These are phyloP conservation scores for Fusarium continuum DNA, from an alignment of 2,329 filamentous ascomycete species.

Conservation along the genomic window DNA sequence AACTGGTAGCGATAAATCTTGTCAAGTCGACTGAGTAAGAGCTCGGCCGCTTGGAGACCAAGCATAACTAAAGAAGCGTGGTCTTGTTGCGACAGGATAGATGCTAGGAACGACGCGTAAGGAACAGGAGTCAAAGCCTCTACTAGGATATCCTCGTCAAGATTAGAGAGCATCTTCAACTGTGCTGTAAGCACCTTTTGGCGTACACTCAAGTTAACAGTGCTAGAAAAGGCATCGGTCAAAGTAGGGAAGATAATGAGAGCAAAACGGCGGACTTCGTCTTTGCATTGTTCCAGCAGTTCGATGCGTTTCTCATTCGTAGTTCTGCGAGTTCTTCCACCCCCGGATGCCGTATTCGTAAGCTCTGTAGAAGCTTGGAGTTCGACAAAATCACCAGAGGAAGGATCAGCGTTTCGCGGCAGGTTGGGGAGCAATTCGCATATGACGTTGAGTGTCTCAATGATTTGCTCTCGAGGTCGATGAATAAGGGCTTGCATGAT, in stretches of 20 bases:
- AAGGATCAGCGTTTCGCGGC: slow-evolving; percentile 62
- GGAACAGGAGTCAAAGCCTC: slow-evolving; percentile 88
- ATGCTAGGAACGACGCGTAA: slow-evolving; percentile 94
- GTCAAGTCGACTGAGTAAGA: slow-evolving; percentile 84
- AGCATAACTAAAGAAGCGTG: slow-evolving; percentile 87
- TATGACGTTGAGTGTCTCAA: slow-evolving; percentile 96
- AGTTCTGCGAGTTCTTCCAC: slow-evolving; percentile 51
- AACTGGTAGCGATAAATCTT: slow-evolving; percentile 95
- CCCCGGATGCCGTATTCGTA: slow-evolving; percentile 50
- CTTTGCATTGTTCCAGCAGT: slow-evolving; percentile 81
- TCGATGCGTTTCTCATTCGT: slow-evolving; percentile 84
- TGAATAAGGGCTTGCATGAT: slow-evolving; percentile 99
- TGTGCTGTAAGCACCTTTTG: slow-evolving; percentile 97
- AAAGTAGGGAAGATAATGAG: slow-evolving; percentile 93
- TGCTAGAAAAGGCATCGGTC: slow-evolving; percentile 97
- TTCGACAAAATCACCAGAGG: slow-evolving; percentile 56
- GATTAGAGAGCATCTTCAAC: slow-evolving; percentile 94
- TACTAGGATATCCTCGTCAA: slow-evolving; percentile 85
- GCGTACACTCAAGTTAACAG: slow-evolving; percentile 91
- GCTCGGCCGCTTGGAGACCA: slow-evolving; percentile 87
- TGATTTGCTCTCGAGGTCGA: slow-evolving; percentile 92
- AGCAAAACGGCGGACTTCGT: slow-evolving; percentile 89
- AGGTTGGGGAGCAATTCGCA: slow-evolving; percentile 89
- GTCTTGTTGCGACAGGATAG: slow-evolving; percentile 95
- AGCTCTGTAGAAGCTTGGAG: slow-evolving; percentile 52